Percentiles rank a stretch among this genome's conserved stretches.
Evolutionary conservation across 306 rosid genomes (phyloP).

Genomic region (Dryas octopetala): DNA sequence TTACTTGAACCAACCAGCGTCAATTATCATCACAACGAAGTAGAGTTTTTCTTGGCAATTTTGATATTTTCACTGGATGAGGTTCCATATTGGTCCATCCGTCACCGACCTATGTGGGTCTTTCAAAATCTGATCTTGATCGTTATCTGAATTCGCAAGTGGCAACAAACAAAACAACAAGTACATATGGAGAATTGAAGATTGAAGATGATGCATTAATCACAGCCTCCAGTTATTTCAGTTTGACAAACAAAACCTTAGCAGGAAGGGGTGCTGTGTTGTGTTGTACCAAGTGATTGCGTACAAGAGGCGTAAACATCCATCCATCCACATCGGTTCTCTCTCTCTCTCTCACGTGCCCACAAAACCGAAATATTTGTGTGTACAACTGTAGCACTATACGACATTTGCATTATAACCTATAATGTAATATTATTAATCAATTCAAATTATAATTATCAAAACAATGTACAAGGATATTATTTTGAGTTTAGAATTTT

Average conservation of each 20-base stretch:
- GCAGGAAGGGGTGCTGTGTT: too few species aligned
- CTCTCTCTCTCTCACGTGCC: conserved; percentile 7
- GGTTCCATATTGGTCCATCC: conserved; percentile 7
- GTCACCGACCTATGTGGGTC: background rate
- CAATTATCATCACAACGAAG: background rate
- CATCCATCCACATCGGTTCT: conserved; percentile 33
- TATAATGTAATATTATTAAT: too few species aligned
- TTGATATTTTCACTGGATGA: background rate
- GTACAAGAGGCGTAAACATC: conserved; percentile 26
- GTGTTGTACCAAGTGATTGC: conserved; percentile 6
- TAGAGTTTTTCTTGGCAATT: background rate
- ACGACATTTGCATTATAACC: too few species aligned
- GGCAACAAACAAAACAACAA: background rate
- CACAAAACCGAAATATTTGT: conserved; percentile 8
- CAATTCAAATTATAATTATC: too few species aligned
- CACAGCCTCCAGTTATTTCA: background rate
- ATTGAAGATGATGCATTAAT: too few species aligned
- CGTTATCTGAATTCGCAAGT: background rate
- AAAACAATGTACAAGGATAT: too few species aligned
- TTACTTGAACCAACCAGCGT: background rate
- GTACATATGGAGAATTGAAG: background rate
- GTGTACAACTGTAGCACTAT: too few species aligned
- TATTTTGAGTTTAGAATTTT: too few species aligned
- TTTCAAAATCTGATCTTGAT: conserved; percentile 2
- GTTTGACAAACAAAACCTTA: conserved; percentile 27